Percentiles rank a stretch among this genome's conserved stretches.
phyloP scores from a whole-genome alignment of 257 asterid genomes.

The Plantago elongata region DNA sequence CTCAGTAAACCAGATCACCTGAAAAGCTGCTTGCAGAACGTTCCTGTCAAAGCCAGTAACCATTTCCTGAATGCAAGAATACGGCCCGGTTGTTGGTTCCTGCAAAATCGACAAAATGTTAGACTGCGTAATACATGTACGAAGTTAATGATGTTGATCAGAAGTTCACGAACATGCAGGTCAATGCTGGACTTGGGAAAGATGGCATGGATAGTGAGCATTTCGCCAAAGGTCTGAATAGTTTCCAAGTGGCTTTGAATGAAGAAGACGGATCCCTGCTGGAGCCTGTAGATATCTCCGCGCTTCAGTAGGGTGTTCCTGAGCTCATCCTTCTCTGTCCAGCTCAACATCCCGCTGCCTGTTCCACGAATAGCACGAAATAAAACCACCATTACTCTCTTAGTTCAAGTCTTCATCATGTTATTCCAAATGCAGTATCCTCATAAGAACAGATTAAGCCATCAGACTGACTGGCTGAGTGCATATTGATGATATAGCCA shows the following conservation, averaged over 20 bases:
- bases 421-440: no score
- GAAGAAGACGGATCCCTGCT: conserved; percentile 58
- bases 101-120: conserved; percentile 12
- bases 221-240: conserved; percentile 24
- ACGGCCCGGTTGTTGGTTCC: conserved; percentile 49
- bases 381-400: background rate
- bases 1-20: conserved; percentile 25
- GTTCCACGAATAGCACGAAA: background rate
- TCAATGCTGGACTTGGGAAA: conserved; percentile 37
- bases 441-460: no score
- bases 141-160: background rate
- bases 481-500: no score
- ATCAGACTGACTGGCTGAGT: no score
- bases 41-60: conserved; percentile 69
- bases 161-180: conserved; percentile 25
- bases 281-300: conserved; percentile 63
- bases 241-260: conserved; percentile 56
- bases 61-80: conserved; percentile 58
- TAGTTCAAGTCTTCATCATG: no score
- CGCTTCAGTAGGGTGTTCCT: conserved; percentile 28
- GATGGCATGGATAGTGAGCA: conserved; percentile 63
- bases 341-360: conserved; percentile 77
- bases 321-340: conserved; percentile 45
- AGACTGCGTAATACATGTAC: background rate
- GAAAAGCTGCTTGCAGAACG: conserved; percentile 60